Conservation (phyloP, 192 early-diverging fungal genomes). For the Gonapodya sp. region DNA sequence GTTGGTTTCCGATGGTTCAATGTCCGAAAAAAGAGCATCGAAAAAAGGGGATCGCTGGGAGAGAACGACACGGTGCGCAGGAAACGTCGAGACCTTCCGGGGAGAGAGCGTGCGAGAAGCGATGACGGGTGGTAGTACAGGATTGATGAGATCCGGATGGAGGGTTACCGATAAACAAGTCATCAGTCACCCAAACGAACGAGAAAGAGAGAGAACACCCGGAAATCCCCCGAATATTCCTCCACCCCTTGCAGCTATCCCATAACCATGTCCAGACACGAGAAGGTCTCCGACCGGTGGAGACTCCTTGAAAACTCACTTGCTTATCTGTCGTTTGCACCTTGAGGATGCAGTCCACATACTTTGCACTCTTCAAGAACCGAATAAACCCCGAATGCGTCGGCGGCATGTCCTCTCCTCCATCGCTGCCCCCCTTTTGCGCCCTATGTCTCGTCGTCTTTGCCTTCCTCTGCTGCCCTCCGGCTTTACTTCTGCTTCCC, state of each 20-base stretch:
- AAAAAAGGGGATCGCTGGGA: neutral
- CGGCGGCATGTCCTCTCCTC: neutral
- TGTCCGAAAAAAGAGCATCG: neutral
- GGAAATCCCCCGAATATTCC: too few relatives aligned
- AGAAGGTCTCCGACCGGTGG: too few relatives aligned
- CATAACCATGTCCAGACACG: too few relatives aligned
- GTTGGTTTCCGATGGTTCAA: neutral
- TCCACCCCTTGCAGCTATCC: too few relatives aligned
- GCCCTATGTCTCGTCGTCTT: neutral
- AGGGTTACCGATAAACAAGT: too few relatives aligned
- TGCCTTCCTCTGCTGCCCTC: neutral
- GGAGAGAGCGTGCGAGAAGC: neutral
- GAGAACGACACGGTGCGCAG: neutral
- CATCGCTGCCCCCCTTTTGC: neutral
- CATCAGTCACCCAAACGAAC: too few relatives aligned
- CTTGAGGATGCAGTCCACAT: neutral
- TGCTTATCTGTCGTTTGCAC: neutral
- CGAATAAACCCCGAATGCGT: neutral
- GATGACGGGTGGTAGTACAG: neutral
- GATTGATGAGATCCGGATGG: too few relatives aligned
- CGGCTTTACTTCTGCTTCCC: neutral
- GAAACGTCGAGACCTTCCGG: neutral
- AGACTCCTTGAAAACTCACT: neutral
- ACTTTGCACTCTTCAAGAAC: conserved; percentile 1
- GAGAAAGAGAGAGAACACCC: too few relatives aligned